Evolutionary conservation across 495 filamentous ascomycete species (phyloP).

Genomic region (Podospora conica): DNA sequence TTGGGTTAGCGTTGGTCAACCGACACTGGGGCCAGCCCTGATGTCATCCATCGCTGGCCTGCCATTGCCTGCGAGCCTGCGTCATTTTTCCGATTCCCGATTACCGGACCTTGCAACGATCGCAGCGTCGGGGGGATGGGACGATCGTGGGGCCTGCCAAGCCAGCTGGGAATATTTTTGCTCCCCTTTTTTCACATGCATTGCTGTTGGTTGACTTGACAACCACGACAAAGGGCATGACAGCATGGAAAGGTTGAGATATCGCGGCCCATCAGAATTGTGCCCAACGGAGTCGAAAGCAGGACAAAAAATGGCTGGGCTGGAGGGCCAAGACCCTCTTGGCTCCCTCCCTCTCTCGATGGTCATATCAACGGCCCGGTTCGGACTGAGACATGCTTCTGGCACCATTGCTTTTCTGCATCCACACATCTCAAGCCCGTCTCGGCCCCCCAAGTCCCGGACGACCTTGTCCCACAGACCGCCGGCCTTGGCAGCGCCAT

Average conservation of each 20-base stretch:
- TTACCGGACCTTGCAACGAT: not conserved
- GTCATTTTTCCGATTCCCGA: constrained; percentile 5
- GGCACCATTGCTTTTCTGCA: constrained; percentile 11
- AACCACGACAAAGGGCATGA: not conserved
- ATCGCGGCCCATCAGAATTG: not conserved
- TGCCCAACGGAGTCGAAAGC: not conserved
- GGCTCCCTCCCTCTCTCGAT: not conserved
- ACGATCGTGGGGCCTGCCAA: not conserved
- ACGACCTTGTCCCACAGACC: not conserved
- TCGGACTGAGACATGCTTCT: constrained; percentile 9
- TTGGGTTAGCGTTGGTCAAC: not conserved
- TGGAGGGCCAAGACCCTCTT: not conserved
- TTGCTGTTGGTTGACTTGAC: not conserved
- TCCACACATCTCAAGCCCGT: not conserved
- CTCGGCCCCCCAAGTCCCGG: not conserved
- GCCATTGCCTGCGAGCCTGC: constrained; percentile 1
- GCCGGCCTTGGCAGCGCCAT: not conserved
- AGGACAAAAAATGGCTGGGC: not conserved
- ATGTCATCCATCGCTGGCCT: constrained; percentile 2
- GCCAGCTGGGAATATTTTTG: not conserved
- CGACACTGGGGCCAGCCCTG: not conserved
- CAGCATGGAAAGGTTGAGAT: not conserved
- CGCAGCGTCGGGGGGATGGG: not conserved
- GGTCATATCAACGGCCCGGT: constrained; percentile 2
- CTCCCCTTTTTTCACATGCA: not conserved